These are phyloP conservation scores for Pelargonium fulgidum DNA, from an alignment of 441 rosid species.

Conservation along the genomic window DNA sequence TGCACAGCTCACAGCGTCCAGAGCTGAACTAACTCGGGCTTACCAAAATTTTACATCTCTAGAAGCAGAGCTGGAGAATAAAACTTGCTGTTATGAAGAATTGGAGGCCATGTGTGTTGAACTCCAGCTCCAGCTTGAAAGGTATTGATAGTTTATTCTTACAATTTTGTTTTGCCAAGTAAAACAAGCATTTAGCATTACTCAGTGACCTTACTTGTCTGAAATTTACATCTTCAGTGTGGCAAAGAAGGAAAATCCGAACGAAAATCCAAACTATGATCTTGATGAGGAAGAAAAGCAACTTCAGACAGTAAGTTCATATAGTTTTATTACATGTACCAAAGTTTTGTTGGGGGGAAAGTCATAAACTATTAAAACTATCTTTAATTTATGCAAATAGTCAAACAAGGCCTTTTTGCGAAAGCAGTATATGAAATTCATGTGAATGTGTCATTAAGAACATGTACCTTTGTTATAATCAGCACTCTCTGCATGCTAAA, in stretches of 20 bases:
- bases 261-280: slow-evolving; percentile 30
- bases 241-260: slow-evolving; percentile 44
- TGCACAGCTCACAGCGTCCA: slow-evolving; percentile 49
- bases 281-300: slow-evolving; percentile 39
- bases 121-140: slow-evolving; percentile 85
- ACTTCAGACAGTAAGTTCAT: slow-evolving; percentile 56
- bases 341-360: no score
- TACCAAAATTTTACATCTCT: slow-evolving; percentile 61
- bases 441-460: no score
- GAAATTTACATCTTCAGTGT: slow-evolving; percentile 36
- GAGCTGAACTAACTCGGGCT: slow-evolving; percentile 52
- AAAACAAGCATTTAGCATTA: background rate
- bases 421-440: no score
- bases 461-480: no score
- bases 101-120: slow-evolving; percentile 78
- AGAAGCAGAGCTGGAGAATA: slow-evolving; percentile 81
- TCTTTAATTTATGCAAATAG: no score
- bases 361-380: no score
- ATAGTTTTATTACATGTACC: no score
- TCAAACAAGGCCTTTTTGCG: no score
- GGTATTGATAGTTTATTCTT: slow-evolving; percentile 35
- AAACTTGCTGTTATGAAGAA: slow-evolving; percentile 71
- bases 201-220: slow-evolving; percentile 11
- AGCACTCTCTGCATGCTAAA: no score
- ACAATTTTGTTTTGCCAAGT: background rate